phyloP scores from a whole-genome alignment of 139 green algal genomes.

The Spirogloea muscicola region DNA sequence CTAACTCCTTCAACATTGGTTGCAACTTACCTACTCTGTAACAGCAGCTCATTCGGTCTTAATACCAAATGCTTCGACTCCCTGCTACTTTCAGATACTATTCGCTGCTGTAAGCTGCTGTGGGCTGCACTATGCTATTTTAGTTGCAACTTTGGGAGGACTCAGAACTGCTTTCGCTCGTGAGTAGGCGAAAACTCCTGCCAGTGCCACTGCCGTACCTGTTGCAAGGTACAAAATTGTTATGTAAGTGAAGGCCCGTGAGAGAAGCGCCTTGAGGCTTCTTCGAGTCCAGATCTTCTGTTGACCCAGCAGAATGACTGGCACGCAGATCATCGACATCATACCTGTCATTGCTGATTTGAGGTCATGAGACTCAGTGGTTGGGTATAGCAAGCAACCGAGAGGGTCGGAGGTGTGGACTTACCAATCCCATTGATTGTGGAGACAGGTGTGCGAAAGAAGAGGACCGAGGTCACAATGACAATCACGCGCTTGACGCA shows the following conservation, averaged over 20 bases:
- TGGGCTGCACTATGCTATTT: too few relatives aligned
- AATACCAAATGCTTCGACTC: too few relatives aligned
- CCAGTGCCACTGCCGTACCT: slow-evolving; percentile 79
- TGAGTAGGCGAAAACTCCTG: slow-evolving; percentile 88
- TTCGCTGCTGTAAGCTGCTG: neutral
- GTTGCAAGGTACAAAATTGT: neutral
- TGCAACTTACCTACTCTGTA: too few relatives aligned
- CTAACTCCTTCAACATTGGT: too few relatives aligned
- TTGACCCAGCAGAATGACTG: neutral
- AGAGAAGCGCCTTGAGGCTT: neutral
- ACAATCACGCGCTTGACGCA: slow-evolving; percentile 97
- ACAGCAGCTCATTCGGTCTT: too few relatives aligned
- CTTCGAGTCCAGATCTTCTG: neutral
- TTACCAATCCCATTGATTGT: slow-evolving; percentile 56
- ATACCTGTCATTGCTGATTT: neutral
- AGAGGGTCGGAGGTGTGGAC: neutral
- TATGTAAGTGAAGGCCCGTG: neutral
- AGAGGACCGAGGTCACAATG: slow-evolving; percentile 84
- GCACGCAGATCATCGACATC: neutral
- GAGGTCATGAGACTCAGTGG: neutral
- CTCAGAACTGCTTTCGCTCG: slow-evolving; percentile 60
- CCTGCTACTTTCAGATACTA: too few relatives aligned
- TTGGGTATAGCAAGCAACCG: neutral
- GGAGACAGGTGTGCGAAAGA: slow-evolving; percentile 86
- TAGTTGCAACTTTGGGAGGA: too few relatives aligned